Base-by-base conservation (phyloP, 768 basidiomycete species). In the Daedaleopsis nitida region DNA sequence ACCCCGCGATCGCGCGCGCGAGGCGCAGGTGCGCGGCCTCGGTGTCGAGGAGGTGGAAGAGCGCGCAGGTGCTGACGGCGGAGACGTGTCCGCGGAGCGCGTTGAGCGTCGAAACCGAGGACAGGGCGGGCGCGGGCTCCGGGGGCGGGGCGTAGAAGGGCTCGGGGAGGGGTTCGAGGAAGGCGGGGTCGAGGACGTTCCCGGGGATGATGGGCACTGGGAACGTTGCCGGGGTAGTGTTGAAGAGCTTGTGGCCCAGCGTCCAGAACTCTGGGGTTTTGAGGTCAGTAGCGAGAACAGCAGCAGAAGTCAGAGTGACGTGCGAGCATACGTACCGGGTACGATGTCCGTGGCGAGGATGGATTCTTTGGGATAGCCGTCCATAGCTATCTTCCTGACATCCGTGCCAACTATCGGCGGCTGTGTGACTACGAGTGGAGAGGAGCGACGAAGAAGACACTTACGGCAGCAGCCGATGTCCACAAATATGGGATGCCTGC, bases 161-260 rank as follows among this genome's bases (percentile, higher is more conserved):
- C 19, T 32, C 27, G 7, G 69, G 59, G 48, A 66, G 71, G 17
- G 65, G 60, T 10, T 68, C 68, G 19, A 86, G 74, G 56, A 82
- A 73, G 5, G 62, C 57, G 13, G 79, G 70, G 62, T 85, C 77
- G 55, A 88, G 80, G 0, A 70, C 75, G 58, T 89, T 79, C 2
- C 86, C 88, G 14, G 75, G 70, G 17, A 88, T 60, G 66, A 88
- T 88, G 0, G 74, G 69, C 0, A 77, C 82, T 9, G 84, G 82
- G 69, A 83, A 87, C 0, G 81, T 77, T 39, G 79, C 72, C 0
- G 80, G 78, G 0, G 76, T 83, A 2, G 82, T 78, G 49, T 70
- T 76, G 72, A 87, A 89, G 23, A 88, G 75, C 47, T 81, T 74
- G 63, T 87, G 86, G 2, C 87, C 86, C 10, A 80, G 74, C 11